Evolutionary conservation across 2,329 filamentous ascomycete species (phyloP).

Genomic region (Ophiocordyceps polyrhachis-furcata): DNA sequence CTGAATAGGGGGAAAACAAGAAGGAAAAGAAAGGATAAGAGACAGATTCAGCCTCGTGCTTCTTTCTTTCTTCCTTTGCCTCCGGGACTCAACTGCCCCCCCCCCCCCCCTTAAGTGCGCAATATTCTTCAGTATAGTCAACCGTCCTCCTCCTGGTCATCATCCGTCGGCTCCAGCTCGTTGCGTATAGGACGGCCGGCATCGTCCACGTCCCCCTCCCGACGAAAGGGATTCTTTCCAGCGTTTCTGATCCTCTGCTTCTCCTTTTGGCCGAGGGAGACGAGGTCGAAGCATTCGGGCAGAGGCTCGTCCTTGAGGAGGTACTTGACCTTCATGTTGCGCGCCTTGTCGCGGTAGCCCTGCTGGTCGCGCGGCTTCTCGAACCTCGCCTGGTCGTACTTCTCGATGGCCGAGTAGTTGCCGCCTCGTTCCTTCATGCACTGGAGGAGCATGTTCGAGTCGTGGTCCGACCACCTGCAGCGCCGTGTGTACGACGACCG

Average conservation of each 20-base stretch:
- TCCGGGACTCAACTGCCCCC: too few species aligned
- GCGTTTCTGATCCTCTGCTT: conserved; percentile 16
- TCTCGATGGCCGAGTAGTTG: conserved; percentile 15
- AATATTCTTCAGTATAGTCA: too few species aligned
- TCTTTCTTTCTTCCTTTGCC: too few species aligned
- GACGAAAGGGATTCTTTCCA: conserved; percentile 30
- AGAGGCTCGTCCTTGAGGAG: conserved; percentile 25
- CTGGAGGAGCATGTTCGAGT: conserved; percentile 21
- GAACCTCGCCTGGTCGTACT: conserved; percentile 15
- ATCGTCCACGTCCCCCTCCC: conserved; percentile 25
- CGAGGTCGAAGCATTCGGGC: conserved; percentile 28
- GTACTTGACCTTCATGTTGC: conserved; percentile 34
- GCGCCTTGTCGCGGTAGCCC: conserved; percentile 38
- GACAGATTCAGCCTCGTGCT: too few species aligned
- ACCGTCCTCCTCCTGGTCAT: too few species aligned
- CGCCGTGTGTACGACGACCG: conserved; percentile 7
- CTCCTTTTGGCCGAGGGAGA: conserved; percentile 33
- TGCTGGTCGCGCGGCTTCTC: conserved; percentile 30
- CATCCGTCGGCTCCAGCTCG: conserved; percentile 1
- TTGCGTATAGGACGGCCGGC: conserved; percentile 21
- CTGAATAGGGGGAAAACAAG: too few species aligned
- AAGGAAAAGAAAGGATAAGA: too few species aligned
- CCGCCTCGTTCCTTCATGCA: conserved; percentile 14
- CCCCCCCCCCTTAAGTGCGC: too few species aligned
- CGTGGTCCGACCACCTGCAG: conserved; percentile 22